Base-by-base conservation (phyloP, 768 basidiomycete genomes). In the Leccinum longicurvipes region DNA sequence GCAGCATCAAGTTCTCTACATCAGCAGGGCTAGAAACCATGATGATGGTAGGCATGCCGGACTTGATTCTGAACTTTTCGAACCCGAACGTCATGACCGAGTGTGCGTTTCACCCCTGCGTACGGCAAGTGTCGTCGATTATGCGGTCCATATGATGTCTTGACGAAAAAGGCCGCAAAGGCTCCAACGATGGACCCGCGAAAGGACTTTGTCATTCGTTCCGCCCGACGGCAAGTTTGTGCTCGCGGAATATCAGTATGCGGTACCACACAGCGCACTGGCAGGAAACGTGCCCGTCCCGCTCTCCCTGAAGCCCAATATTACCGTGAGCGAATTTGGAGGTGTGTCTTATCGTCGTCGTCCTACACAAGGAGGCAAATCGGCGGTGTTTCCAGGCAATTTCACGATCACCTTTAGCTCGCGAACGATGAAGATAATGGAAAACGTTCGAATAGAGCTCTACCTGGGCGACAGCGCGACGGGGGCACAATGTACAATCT, bases 221-320 rank as follows among this genome's bases (percentile, higher is more conserved):
- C 95, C 95, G 6, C 95, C 95, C 5, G 95, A 98, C 63, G 94
- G 95, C 3, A 82, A 82, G 50, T 98, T 97, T 73, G 80, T 80
- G 8, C 77, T 97, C 19, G 82, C 87, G 66, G 89, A 93, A 60
- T 98, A 97, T 66, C 87, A 88, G 25, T 88, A 85, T 67, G 70
- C 76, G 10, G 74, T 80, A 42, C 73, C 70, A n/a, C 60, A 66
- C 19, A 53, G 55, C 47, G 57, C 61, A 53, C 41, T 72, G 21
- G 76, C 74, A 48, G 79, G 81, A 32, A 76, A 74, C 41, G 74
- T 83, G n/a, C 76, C 82, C 10, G 64, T 84, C 32, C 78, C 83
- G 19, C 74, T 83, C 61, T 57, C 75, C 27, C 65, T 85, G 58
- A 83, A 83, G 68, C 67, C 77, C 10, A 74, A 67, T n/a, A 62